Evolutionary conservation across 805 yeast genomes (phyloP), one percentile per base, ranked within the genome.

Genomic region (Ascoidea tarda): DNA sequence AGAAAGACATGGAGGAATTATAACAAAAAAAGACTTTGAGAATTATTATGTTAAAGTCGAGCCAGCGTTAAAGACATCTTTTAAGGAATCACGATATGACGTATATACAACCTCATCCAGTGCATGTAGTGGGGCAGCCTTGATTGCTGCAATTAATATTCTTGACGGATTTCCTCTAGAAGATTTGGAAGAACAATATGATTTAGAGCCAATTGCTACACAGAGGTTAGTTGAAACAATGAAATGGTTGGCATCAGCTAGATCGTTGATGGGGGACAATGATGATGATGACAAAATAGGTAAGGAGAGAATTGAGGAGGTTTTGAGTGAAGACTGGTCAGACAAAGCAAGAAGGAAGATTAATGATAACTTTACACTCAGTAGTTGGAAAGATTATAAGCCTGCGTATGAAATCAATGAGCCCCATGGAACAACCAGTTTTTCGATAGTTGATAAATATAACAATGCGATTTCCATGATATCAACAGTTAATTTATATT

Each of bases 391-490:
- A 44, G 81, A 79, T 55, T 91, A 91, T 62, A 72, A 80, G 42
- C 97, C 98, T 0, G 78, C 81, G 14, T 91, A 79, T 62, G 88
- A 84, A 59, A 69, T 80, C 46, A 78, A 77, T 51, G 85, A 84
- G n/a, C 86, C 91, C 1, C 86, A 87, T 61, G 99, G 99, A 1
- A 91, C 99, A 0, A 76, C 97, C 0, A 96, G 88, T 61, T 79
- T 90, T 59, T 80, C 91, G 6, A 76, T 91, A 1, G 77, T 90
- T 31, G 99, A 91, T 65, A 66, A 66, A 47, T 60, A 77, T 53
- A 82, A 84, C 42, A 84, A 86, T 69, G 88, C 96, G 0, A 93
- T 91, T 1, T 72, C 87, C 2, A 73, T 90, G 73, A 91, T 98
- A 0, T 85, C 96, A 1, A 90, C 98, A 0, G 81, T 91, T 6